Percentiles rank a stretch among this genome's conserved stretches.
Evolutionary conservation across 2,329 filamentous ascomycete species (phyloP).

Genomic region (Pseudocercospora pini-densiflorae): DNA sequence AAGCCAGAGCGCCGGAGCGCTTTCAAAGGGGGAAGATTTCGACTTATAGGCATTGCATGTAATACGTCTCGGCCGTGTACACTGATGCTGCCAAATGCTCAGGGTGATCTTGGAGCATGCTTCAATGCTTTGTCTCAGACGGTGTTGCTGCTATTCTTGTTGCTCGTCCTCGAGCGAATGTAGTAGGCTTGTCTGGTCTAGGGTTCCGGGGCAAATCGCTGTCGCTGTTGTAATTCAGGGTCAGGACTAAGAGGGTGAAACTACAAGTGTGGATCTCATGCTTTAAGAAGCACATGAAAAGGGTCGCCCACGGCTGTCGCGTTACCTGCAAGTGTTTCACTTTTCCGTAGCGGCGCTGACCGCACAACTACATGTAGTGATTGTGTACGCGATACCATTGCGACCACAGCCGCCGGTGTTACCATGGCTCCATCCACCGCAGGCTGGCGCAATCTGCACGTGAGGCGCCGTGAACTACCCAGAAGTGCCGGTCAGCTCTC

Average conservation of each 20-base stretch:
- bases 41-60: neutral
- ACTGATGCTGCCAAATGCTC: neutral
- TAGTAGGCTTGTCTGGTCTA: neutral
- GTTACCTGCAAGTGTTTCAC: constrained; percentile 13
- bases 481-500: constrained; percentile 10
- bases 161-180: neutral
- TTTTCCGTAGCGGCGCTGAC: neutral
- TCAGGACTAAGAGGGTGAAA: neutral
- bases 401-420: neutral
- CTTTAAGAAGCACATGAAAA: neutral
- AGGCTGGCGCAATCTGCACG: constrained; percentile 8
- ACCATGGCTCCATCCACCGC: neutral
- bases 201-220: neutral
- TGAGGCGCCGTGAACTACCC: constrained; percentile 12
- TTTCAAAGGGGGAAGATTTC: neutral
- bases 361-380: neutral
- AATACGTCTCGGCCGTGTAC: too few species aligned
- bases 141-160: neutral
- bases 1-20: neutral
- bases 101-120: neutral
- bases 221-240: constrained; percentile 2
- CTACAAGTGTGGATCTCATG: neutral
- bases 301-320: constrained; percentile 8
- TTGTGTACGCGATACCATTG: neutral
- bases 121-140: too few species aligned